phyloP scores from a whole-genome alignment of 331 rosid species.

The Malus hybrid region DNA sequence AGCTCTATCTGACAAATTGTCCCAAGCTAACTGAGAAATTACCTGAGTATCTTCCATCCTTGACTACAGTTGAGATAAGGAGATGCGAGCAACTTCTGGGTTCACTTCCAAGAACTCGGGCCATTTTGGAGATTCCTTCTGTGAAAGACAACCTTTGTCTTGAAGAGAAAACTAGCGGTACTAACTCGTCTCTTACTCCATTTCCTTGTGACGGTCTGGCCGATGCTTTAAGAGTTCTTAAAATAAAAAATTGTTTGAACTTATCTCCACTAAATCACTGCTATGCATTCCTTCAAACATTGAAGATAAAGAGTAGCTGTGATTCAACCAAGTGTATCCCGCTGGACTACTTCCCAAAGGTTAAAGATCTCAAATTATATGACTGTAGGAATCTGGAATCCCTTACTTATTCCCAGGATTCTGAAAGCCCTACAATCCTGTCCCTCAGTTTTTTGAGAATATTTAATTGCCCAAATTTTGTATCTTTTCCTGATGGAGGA shows the following conservation, averaged over 20 bases:
- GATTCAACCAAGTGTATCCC: not conserved
- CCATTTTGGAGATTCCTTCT: not conserved
- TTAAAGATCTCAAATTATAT: not conserved
- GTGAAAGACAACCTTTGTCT: not conserved
- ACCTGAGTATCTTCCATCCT: slow-evolving; percentile 16
- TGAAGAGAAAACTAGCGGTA: not conserved
- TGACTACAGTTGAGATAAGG: not conserved
- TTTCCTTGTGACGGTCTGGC: not conserved
- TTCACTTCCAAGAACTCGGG: not conserved
- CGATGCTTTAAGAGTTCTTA: not conserved
- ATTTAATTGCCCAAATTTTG: not conserved
- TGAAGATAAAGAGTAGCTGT: not conserved
- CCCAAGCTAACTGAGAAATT: not conserved
- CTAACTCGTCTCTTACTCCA: not conserved
- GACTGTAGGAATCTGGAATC: not conserved
- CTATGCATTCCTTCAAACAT: not conserved
- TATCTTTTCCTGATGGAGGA: not conserved
- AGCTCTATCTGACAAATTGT: not conserved
- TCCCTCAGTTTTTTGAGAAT: not conserved
- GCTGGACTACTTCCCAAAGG: not conserved
- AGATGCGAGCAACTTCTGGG: slow-evolving; percentile 1
- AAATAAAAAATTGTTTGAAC: not conserved
- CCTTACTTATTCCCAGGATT: not conserved
- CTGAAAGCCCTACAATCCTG: not conserved
- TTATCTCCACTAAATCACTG: not conserved